Evolutionary conservation across 2,329 filamentous ascomycete species (phyloP), one percentile per base, ranked within the genome.

Genomic region (Elsinoe necatrix): DNA sequence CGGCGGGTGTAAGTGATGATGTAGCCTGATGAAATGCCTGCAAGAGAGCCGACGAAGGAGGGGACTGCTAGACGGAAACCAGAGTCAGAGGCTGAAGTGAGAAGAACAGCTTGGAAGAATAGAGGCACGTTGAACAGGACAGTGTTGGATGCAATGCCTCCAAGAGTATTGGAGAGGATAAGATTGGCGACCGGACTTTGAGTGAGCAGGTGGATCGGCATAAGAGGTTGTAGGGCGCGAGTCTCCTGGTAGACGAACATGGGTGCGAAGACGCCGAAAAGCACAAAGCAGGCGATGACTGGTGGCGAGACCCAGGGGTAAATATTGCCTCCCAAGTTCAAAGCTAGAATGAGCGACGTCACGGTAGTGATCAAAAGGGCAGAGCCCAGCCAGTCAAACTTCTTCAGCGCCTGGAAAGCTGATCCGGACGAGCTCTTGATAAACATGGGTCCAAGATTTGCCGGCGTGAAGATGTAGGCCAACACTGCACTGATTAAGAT

Each of bases 121-220:
- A 91, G 74, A 0, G 87, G 87, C 4, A 82, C 82, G 64, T 85
- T 84, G 71, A 88, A 87, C 14, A 87, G 72, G 61, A 86, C 80
- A 2, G 76, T 77, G 59, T 79, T 77, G 58, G 77, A 68, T 1
- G 75, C 73, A 14, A 79, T 68, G 4, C 71, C 66, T 0, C 73
- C 73, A 59, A 79, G 77, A 63, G 79, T 79, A 60, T 78, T 79
- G 57, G 73, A 73, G 61, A 78, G 76, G 43, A 79, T 73, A 0
- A 80, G 67, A 58, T 71, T 75, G 5, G 74, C 74, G 2, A 75
- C 71, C 2, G 77, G 77, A 27, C 70, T 65, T 51, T 70, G 72
- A 23, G 70, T 72, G 25, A 80, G 67, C 50, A 79, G 71, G 16
- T 69, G 66, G 11, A 79, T 65, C 3, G 77, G 77, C 69, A 80